phyloP scores from a whole-genome alignment of 2,329 filamentous ascomycete genomes.

The Aspergillus brunneoviolaceus region DNA sequence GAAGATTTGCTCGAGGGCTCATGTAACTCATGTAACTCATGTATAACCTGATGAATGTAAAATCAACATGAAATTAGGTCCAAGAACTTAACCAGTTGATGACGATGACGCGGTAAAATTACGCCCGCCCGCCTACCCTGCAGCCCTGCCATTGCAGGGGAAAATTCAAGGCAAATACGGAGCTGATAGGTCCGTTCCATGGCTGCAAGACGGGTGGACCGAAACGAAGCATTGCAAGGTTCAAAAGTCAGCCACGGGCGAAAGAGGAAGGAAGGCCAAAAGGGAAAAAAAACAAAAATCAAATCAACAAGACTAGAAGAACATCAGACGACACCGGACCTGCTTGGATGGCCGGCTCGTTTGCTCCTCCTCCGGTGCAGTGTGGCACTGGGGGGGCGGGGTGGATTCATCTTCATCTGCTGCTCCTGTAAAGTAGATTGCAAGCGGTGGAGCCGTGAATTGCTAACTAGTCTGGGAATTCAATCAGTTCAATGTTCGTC shows the following conservation, averaged over 20 bases:
- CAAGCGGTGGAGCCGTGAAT: slow-evolving; percentile 16
- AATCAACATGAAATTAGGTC: background rate
- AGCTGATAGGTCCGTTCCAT: slow-evolving; percentile 17
- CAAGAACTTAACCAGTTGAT: background rate
- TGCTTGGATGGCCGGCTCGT: background rate
- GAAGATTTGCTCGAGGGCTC: too few relatives aligned
- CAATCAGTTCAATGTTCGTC: slow-evolving; percentile 4
- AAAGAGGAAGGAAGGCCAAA: too few relatives aligned
- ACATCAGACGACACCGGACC: slow-evolving; percentile 18
- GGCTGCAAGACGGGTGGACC: slow-evolving; percentile 17
- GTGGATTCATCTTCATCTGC: slow-evolving; percentile 11
- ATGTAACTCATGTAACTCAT: too few relatives aligned
- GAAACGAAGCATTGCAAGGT: slow-evolving; percentile 20
- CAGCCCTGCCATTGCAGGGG: slow-evolving; percentile 21
- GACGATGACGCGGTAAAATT: background rate
- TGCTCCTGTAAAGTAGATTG: background rate
- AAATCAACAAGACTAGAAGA: slow-evolving; percentile 2
- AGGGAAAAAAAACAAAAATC: background rate
- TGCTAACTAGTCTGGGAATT: background rate
- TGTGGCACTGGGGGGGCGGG: background rate
- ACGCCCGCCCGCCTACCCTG: slow-evolving; percentile 8
- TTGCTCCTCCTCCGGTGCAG: background rate
- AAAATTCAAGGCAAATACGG: slow-evolving; percentile 7
- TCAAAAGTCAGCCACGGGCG: slow-evolving; percentile 10
- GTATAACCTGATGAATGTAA: background rate